Base-by-base conservation (phyloP, 2,329 filamentous ascomycete genomes). In the Pseudohalonectria lignicola region DNA sequence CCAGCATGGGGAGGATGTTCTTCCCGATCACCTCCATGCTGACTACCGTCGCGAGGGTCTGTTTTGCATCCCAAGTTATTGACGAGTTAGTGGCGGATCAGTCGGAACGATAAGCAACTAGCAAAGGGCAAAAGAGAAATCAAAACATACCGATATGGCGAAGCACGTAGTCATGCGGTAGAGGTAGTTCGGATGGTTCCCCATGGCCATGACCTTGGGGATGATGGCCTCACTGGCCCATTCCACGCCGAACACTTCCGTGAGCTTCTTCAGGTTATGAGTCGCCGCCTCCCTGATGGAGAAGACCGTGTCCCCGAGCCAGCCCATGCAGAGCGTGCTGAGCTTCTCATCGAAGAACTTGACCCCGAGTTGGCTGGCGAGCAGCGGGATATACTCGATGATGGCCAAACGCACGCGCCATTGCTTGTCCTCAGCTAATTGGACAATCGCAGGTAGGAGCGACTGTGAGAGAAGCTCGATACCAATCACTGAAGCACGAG, bases 101-200 rank as follows among this genome's bases (percentile, higher is more conserved):
- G n/a, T n/a, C n/a, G n/a, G n/a, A n/a, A n/a, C n/a, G n/a, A n/a
- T n/a, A n/a, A n/a, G 13, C n/a, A 17, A 9, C 30, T 18, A 10
- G 16, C 30, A 31, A 31, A 4, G 16, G 30, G n/a, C 5, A 17
- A n/a, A n/a, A n/a, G n/a, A n/a, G n/a, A n/a, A n/a, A n/a, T n/a
- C n/a, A n/a, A 3, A 9, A 74, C 85, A 70, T 74, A 98, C 92
- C 51, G 87, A 90, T 49, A 98, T 93, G 45, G 92, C 92, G 60
- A 98, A 98, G 67, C 90, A 96, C n/a, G 92, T 98, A 9, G 92
- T 98, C 92, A 98, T 98, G 59, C 92, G 78, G 74, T 98, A 98
- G 38, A 98, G 81, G 60, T 98, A 98, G 67, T 98, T 98, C 44
- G 90, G 86, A 60, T 98, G 92, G 56, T 86, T 85, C 43, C 92